A percentile compares a stretch with the other conserved stretches of the same genome.
phyloP scores from a whole-genome alignment of 768 basidiomycete species.

The Stropharia rugosoannulata region DNA sequence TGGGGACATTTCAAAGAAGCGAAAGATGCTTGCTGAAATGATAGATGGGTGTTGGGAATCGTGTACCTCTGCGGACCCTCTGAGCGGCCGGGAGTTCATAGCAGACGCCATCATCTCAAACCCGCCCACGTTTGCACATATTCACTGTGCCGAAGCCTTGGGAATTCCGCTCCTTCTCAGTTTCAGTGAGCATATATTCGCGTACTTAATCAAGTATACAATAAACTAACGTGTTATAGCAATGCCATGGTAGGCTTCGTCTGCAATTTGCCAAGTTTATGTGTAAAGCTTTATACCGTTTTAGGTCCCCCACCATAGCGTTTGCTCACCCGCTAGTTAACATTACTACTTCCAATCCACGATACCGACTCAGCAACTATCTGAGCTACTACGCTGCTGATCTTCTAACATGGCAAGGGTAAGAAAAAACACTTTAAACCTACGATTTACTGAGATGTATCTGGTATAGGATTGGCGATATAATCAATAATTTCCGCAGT shows the following conservation, averaged over 20 bases:
- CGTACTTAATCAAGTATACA: conserved; percentile 2
- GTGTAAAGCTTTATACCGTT: background rate
- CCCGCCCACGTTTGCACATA: conserved; percentile 65
- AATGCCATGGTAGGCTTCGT: conserved; percentile 56
- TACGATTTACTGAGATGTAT: background rate
- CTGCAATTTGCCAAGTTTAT: background rate
- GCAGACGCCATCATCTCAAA: conserved; percentile 69
- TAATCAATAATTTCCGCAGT: conserved; percentile 57
- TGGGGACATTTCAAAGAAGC: conserved; percentile 59
- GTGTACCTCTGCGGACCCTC: conserved; percentile 45
- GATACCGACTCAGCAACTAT: conserved; percentile 53
- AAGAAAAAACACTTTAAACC: conserved; percentile 3
- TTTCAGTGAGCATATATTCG: conserved; percentile 45
- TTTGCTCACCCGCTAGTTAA: conserved; percentile 68
- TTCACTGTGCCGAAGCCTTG: conserved; percentile 64
- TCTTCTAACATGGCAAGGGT: conserved; percentile 62
- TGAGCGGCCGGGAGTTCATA: conserved; percentile 44
- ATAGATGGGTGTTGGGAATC: conserved; percentile 60
- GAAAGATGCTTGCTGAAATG: conserved; percentile 61
- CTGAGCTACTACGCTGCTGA: conserved; percentile 60
- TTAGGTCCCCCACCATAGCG: conserved; percentile 47
- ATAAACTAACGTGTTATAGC: conserved; percentile 31
- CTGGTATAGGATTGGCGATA: conserved; percentile 48
- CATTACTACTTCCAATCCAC: conserved; percentile 53
- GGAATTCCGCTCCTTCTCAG: conserved; percentile 56